A percentile compares a stretch with the other conserved stretches of the same genome.
Conservation (phyloP, 305 asterid genomes). For the Salvia sclarea region DNA sequence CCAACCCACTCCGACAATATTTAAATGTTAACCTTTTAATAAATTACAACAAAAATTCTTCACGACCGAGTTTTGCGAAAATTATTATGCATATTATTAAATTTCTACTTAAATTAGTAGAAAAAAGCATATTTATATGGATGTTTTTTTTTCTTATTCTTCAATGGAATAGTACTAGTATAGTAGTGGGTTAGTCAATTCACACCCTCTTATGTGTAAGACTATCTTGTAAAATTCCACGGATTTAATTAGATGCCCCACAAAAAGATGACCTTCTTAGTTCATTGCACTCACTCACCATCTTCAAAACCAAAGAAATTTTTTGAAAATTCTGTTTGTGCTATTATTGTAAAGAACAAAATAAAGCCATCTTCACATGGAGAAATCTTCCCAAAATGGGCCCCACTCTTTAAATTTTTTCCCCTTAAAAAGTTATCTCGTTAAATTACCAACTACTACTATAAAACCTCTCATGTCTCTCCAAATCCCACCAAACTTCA, state of each 20-base stretch:
- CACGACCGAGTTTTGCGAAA: too few relatives aligned
- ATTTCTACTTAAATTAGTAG: too few relatives aligned
- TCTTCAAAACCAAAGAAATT: slow-evolving; percentile 33
- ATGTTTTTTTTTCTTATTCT: background rate
- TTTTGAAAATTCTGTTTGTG: slow-evolving; percentile 42
- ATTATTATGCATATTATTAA: too few relatives aligned
- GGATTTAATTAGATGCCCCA: slow-evolving; percentile 46
- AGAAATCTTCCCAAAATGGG: slow-evolving; percentile 39
- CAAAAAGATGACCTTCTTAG: slow-evolving; percentile 39
- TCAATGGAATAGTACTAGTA: slow-evolving; percentile 13
- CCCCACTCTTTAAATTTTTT: slow-evolving; percentile 27
- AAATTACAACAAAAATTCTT: too few relatives aligned
- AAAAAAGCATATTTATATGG: too few relatives aligned
- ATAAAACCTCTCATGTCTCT: slow-evolving; percentile 43
- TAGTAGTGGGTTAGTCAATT: slow-evolving; percentile 34
- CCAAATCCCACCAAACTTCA: slow-evolving; percentile 25
- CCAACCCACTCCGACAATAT: too few relatives aligned
- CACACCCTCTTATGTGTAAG: slow-evolving; percentile 20
- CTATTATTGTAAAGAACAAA: slow-evolving; percentile 20
- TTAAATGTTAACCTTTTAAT: too few relatives aligned
- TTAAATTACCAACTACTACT: slow-evolving; percentile 43
- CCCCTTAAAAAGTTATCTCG: background rate
- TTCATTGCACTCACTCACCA: slow-evolving; percentile 37
- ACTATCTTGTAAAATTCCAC: slow-evolving; percentile 35
- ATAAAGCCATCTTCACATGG: slow-evolving; percentile 33